A percentile compares a stretch with the other conserved stretches of the same genome.
Conservation (phyloP, 2,329 filamentous ascomycete genomes). For the Knufia petricola region DNA sequence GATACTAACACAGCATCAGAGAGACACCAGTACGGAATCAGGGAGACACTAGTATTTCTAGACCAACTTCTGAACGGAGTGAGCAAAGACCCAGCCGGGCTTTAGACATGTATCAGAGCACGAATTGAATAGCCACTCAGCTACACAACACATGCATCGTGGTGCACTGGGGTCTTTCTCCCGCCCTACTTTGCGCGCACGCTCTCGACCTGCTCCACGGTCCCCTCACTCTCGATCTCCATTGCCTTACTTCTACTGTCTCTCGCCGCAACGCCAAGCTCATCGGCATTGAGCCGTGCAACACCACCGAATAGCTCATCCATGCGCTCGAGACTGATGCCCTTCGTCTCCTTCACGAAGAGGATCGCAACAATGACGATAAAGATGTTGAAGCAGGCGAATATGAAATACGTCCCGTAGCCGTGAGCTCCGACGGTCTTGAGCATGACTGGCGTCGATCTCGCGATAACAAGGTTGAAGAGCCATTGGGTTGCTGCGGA, state of each 20-base stretch:
- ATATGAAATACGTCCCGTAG: conserved; percentile 59
- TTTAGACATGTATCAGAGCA: too few relatives aligned
- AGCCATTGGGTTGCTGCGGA: conserved; percentile 62
- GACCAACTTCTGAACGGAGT: too few relatives aligned
- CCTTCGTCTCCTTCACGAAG: conserved; percentile 65
- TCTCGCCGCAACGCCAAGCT: not conserved
- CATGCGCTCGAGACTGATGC: conserved; percentile 52
- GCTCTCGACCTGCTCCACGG: not conserved
- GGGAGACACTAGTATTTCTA: too few relatives aligned
- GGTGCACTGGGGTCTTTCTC: too few relatives aligned
- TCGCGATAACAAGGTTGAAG: conserved; percentile 64
- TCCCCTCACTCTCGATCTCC: not conserved
- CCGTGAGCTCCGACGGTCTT: conserved; percentile 41
- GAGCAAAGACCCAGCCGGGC: too few relatives aligned
- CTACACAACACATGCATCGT: too few relatives aligned
- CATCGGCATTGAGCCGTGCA: not conserved
- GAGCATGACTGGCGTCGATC: conserved; percentile 45
- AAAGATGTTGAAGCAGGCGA: conserved; percentile 54
- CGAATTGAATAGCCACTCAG: too few relatives aligned
- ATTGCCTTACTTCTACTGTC: not conserved
- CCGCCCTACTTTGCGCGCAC: not conserved
- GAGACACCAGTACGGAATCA: too few relatives aligned
- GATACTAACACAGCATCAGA: too few relatives aligned
- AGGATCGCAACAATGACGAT: conserved; percentile 60
- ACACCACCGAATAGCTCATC: conserved; percentile 58